A percentile compares a stretch with the other conserved stretches of the same genome.
Evolutionary conservation across 1,139 yeast species (phyloP).

Genomic region (Ogataea hybrid): DNA sequence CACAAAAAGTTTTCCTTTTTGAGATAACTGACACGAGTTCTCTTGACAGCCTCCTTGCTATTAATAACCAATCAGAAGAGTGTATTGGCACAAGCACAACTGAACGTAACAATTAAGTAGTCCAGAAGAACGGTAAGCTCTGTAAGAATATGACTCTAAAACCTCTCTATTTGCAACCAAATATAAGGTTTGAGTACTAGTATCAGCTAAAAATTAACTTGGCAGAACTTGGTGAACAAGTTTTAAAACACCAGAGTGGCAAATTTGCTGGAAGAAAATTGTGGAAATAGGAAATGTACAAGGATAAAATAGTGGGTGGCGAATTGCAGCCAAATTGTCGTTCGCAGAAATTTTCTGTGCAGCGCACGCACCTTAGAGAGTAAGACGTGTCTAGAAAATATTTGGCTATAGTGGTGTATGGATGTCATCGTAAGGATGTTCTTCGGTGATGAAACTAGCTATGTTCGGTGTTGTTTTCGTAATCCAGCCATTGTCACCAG

Average conservation of each 20-base stretch:
- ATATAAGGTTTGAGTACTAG: constrained; percentile 4
- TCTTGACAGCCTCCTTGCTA: constrained; percentile 6
- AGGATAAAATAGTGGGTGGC: constrained; percentile 7
- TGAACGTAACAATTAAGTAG: constrained; percentile 31
- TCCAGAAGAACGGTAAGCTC: constrained; percentile 19
- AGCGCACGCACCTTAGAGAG: constrained; percentile 5
- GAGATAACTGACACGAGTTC: constrained; percentile 1
- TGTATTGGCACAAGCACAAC: constrained; percentile 14
- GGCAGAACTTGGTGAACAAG: constrained; percentile 12
- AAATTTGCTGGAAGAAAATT: constrained; percentile 10
- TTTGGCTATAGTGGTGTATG: not conserved
- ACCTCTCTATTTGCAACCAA: constrained; percentile 5
- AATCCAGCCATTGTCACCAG: constrained; percentile 31
- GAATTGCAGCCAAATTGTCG: constrained; percentile 4
- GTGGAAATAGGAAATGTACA: constrained; percentile 2
- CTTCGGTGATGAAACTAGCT: constrained; percentile 37
- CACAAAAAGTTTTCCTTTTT: not conserved
- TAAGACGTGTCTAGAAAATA: constrained; percentile 4
- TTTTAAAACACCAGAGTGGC: constrained; percentile 12
- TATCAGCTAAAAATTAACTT: constrained; percentile 10
- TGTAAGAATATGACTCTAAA: constrained; percentile 1
- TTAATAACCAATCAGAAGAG: constrained; percentile 24
- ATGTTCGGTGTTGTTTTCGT: constrained; percentile 37
- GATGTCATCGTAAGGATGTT: constrained; percentile 33
- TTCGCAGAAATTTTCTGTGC: constrained; percentile 8